phyloP scores from a whole-genome alignment of 176 grass and related monocot species.

The Phoenix dactylifera region DNA sequence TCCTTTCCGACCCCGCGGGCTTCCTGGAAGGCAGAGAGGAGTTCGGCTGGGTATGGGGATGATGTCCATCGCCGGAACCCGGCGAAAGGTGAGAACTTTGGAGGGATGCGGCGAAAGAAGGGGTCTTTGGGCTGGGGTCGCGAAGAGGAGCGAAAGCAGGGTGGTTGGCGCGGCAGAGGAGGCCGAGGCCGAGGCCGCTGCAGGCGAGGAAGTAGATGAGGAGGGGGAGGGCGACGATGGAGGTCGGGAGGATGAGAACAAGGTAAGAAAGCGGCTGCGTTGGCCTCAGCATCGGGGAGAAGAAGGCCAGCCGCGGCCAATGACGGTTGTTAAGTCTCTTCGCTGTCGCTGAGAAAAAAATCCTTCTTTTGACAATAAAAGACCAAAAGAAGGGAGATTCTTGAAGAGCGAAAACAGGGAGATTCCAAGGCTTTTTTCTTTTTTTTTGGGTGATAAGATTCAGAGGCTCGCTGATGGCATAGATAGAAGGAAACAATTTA shows the following conservation, averaged over 20 bases:
- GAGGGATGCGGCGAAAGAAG: too few species aligned
- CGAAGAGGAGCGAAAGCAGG: neutral
- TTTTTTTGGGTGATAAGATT: too few species aligned
- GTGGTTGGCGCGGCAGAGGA: neutral
- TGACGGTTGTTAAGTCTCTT: too few species aligned
- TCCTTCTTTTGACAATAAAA: too few species aligned
- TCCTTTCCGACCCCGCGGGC: constrained; percentile 17
- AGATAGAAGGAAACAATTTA: too few species aligned
- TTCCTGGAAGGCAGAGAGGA: neutral
- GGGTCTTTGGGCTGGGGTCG: too few species aligned
- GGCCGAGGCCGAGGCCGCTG: neutral
- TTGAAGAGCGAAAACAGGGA: too few species aligned
- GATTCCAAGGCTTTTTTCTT: too few species aligned
- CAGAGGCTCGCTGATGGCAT: too few species aligned
- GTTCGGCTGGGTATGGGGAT: neutral
- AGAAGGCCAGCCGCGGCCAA: neutral
- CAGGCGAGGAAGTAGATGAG: constrained; percentile 4
- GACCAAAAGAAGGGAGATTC: too few species aligned
- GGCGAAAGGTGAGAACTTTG: neutral
- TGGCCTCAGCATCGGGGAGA: constrained; percentile 8
- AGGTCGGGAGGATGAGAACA: constrained; percentile 2
- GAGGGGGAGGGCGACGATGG: constrained; percentile 9
- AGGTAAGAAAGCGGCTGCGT: constrained; percentile 10
- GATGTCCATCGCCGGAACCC: neutral
- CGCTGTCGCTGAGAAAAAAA: too few species aligned